Conservation (phyloP, 2,329 filamentous ascomycete species). For the Aspergillus sp. region DNA sequence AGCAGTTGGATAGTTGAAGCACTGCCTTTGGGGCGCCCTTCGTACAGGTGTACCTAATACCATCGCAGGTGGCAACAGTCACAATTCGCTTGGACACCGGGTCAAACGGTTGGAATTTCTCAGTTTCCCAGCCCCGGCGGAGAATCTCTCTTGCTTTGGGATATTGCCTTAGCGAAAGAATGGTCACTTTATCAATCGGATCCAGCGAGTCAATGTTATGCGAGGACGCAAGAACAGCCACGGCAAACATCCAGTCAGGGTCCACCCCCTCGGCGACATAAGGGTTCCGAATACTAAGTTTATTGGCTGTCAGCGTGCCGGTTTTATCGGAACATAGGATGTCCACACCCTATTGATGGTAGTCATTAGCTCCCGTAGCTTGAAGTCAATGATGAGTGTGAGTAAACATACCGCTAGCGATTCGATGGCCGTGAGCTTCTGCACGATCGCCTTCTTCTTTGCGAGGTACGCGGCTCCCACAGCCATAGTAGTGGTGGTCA, state of each 20-base stretch:
- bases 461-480: conserved; percentile 76
- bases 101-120: conserved; percentile 70
- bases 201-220: conserved; percentile 77
- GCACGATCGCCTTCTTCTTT: conserved; percentile 75
- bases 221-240: conserved; percentile 72
- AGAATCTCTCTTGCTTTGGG: conserved; percentile 74
- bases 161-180: conserved; percentile 71
- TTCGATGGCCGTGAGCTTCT: conserved; percentile 77
- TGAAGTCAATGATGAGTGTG: not conserved
- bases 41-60: conserved; percentile 69
- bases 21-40: conserved; percentile 78
- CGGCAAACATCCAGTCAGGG: conserved; percentile 82
- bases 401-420: conserved; percentile 58
- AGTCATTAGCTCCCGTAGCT: not conserved
- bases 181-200: conserved; percentile 77
- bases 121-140: conserved; percentile 70
- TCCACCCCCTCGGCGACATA: conserved; percentile 75
- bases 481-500: conserved; percentile 74
- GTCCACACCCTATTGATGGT: conserved; percentile 58
- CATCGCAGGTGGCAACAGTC: conserved; percentile 65
- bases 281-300: conserved; percentile 73
- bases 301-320: conserved; percentile 63
- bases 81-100: conserved; percentile 80
- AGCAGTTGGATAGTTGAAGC: conserved; percentile 66
- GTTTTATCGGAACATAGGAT: conserved; percentile 82